Conservation (phyloP, 2,329 filamentous ascomycete genomes). For the Alternaria ethzedia region DNA sequence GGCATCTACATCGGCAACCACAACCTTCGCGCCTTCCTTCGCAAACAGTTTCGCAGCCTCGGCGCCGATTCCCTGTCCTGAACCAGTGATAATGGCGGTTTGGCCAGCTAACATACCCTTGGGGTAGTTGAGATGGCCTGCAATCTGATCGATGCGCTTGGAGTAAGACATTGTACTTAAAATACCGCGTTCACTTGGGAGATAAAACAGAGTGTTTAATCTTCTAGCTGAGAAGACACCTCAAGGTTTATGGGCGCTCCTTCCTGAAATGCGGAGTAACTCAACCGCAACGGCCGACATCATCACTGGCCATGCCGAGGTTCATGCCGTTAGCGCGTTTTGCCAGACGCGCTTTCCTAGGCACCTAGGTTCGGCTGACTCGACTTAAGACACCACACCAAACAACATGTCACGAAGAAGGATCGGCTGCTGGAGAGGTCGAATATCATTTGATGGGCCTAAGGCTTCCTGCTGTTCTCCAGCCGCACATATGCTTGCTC, state of each 20-base stretch:
- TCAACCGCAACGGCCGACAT: slow-evolving; percentile 18
- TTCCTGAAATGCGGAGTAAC: slow-evolving; percentile 25
- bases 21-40: slow-evolving; percentile 84
- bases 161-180: slow-evolving; percentile 20
- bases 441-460: background rate
- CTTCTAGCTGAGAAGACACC: background rate
- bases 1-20: slow-evolving; percentile 82
- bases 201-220: background rate
- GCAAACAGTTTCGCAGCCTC: slow-evolving; percentile 83
- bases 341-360: background rate
- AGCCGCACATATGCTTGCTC: slow-evolving; percentile 19
- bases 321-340: slow-evolving; percentile 14
- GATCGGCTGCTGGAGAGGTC: background rate
- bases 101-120: slow-evolving; percentile 79
- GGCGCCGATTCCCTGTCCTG: slow-evolving; percentile 86
- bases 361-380: slow-evolving; percentile 9
- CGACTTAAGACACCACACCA: background rate
- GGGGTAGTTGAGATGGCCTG: slow-evolving; percentile 81
- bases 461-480: background rate
- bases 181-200: background rate
- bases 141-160: slow-evolving; percentile 70
- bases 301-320: slow-evolving; percentile 16
- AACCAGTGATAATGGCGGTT: slow-evolving; percentile 85
- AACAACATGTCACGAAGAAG: background rate
- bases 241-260: background rate